Percentiles rank a stretch among this genome's conserved stretches.
These are phyloP conservation scores for Perkinsus olseni DNA, from an alignment of 169 alveolate species.

Conservation along the genomic window DNA sequence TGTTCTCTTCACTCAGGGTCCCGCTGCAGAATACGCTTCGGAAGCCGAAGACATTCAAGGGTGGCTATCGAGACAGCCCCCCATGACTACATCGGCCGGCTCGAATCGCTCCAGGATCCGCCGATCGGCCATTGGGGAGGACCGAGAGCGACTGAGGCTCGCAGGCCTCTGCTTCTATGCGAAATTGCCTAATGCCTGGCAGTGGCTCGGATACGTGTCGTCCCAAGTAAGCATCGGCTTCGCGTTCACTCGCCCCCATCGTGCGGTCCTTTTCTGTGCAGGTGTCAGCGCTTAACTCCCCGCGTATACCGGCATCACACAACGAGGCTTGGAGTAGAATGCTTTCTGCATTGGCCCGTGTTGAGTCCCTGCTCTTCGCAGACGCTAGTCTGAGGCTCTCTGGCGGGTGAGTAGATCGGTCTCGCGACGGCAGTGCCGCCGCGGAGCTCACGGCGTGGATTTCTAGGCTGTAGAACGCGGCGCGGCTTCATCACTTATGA, in stretches of 20 bases:
- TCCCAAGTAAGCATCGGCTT: not conserved
- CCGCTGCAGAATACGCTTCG: not conserved
- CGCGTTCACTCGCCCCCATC: not conserved
- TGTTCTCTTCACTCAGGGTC: not conserved
- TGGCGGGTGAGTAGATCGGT: not conserved
- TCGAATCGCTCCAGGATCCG: not conserved
- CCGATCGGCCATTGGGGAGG: not conserved
- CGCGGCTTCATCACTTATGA: too few species aligned
- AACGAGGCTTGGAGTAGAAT: not conserved
- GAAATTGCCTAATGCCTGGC: not conserved
- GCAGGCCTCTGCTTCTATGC: not conserved
- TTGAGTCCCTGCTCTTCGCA: not conserved
- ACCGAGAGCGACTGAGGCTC: not conserved
- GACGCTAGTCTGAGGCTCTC: not conserved
- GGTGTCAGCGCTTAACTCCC: not conserved
- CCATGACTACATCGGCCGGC: not conserved
- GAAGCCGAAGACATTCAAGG: not conserved
- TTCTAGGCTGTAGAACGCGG: not conserved
- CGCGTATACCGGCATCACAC: not conserved
- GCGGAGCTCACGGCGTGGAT: not conserved
- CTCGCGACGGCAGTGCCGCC: not conserved
- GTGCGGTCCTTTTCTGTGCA: not conserved
- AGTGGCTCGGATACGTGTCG: not conserved
- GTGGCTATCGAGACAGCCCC: not conserved
- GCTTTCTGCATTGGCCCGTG: not conserved